These are phyloP conservation scores for Astrothelium subdiscretum DNA, from an alignment of 495 filamentous ascomycete species.

Conservation along the genomic window DNA sequence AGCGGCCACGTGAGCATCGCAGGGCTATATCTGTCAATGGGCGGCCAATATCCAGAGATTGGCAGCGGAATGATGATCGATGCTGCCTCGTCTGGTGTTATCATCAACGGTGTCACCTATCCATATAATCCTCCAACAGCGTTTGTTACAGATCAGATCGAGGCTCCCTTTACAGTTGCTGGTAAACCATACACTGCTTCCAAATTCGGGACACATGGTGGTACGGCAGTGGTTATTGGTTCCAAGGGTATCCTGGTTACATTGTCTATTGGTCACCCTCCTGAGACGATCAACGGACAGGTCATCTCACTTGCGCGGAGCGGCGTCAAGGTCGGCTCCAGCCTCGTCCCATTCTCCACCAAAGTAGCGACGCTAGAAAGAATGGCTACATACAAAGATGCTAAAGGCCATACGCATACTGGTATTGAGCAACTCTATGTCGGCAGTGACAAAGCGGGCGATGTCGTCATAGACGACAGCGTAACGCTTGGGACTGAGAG, in stretches of 20 bases:
- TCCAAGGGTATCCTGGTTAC: background rate
- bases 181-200: background rate
- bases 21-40: background rate
- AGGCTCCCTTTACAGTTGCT: background rate
- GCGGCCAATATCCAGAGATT: background rate
- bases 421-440: background rate
- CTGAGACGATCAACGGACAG: background rate
- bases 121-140: background rate
- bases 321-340: background rate
- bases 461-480: background rate
- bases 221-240: background rate
- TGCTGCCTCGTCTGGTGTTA: background rate
- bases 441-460: background rate
- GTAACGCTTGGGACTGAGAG: background rate
- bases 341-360: background rate
- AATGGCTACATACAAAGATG: background rate
- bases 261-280: background rate
- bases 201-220: background rate
- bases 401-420: background rate
- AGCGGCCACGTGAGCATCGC: background rate
- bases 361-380: background rate
- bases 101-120: background rate
- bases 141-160: background rate
- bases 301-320: background rate
- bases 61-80: background rate